phyloP scores from a whole-genome alignment of 345 rosid species.

The Geranium rotundifolium region DNA sequence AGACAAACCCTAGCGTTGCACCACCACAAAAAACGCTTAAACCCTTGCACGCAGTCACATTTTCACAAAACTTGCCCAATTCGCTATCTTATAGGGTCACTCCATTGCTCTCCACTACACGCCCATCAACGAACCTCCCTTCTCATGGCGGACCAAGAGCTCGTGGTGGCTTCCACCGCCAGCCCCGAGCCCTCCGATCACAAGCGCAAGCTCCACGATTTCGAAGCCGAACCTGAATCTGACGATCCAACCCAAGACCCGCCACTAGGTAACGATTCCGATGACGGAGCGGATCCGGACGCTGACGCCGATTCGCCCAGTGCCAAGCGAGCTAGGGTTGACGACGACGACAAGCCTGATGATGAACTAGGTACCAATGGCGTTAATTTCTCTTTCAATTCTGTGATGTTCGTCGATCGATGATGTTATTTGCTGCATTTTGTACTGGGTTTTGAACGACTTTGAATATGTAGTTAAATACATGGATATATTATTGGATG shows the following conservation, averaged over 20 bases:
- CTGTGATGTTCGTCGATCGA: neutral
- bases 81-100: neutral
- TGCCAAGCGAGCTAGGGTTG: conserved; percentile 43
- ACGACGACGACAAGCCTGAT: conserved; percentile 19
- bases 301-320: conserved; percentile 25
- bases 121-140: no score
- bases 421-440: no score
- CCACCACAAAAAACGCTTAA: neutral
- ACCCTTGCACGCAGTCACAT: neutral
- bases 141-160: conserved; percentile 58
- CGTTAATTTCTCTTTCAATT: neutral
- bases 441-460: no score
- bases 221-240: conserved; percentile 28
- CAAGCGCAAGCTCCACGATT: conserved; percentile 63
- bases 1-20: no score
- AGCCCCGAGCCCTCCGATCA: conserved; percentile 32
- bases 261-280: conserved; percentile 11
- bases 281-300: neutral
- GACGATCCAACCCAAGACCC: conserved; percentile 2
- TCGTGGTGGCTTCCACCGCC: conserved; percentile 20
- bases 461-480: neutral
- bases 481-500: neutral
- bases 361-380: conserved; percentile 29
- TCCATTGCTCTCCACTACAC: neutral
- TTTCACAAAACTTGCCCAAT: neutral